Conservation (phyloP, 1,139 yeast species). For the Debaryomyces robertsiae region DNA sequence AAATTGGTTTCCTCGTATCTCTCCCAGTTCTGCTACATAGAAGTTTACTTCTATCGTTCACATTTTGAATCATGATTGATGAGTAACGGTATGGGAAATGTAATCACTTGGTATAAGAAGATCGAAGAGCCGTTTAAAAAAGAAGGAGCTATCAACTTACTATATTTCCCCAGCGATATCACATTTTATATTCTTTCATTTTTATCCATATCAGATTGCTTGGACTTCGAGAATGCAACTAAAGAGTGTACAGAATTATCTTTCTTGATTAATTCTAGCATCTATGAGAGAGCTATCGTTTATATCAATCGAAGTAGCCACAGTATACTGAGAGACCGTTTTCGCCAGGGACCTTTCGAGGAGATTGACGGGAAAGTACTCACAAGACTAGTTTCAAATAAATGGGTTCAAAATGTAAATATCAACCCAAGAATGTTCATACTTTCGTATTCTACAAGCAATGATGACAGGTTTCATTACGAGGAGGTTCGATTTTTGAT, state of each 20-base stretch:
- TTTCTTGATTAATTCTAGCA: constrained; percentile 11
- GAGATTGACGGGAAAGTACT: constrained; percentile 2
- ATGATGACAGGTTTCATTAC: constrained; percentile 5
- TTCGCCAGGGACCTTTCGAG: constrained; percentile 8
- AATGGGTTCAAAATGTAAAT: background rate
- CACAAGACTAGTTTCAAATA: background rate
- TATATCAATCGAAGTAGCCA: constrained; percentile 1
- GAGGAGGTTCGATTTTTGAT: constrained; percentile 7
- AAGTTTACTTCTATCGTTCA: too few species aligned
- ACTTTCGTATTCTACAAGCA: constrained; percentile 14
- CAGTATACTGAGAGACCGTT: constrained; percentile 3
- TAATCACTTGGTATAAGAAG: background rate
- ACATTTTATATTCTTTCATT: constrained; percentile 17
- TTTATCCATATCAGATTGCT: constrained; percentile 18
- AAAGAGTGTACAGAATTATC: constrained; percentile 9
- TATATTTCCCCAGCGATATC: constrained; percentile 18
- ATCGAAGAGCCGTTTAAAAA: background rate
- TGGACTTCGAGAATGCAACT: constrained; percentile 11
- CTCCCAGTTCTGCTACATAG: too few species aligned
- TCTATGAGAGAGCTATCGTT: constrained; percentile 18
- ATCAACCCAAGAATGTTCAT: constrained; percentile 18
- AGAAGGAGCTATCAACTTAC: constrained; percentile 6
- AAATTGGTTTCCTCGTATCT: too few species aligned
- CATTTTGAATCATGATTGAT: too few species aligned
- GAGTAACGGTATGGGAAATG: background rate